Conservation (phyloP, 2,329 filamentous ascomycete species). For the Endoconidiophora polonica region DNA sequence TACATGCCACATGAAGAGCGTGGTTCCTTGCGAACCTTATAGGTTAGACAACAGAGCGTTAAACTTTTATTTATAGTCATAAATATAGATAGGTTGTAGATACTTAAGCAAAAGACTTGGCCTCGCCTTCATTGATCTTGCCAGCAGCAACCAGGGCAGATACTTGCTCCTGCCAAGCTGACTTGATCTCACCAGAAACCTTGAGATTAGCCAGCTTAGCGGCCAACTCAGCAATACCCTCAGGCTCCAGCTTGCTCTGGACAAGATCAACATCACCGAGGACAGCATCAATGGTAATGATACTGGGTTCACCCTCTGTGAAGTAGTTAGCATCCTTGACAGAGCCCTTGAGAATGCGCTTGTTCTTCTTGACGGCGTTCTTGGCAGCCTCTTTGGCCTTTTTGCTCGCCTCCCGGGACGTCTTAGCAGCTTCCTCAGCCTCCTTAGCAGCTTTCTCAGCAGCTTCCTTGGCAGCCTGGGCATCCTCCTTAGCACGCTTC, state of each 20-base stretch:
- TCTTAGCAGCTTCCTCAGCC: conserved; percentile 74
- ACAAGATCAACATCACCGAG: conserved; percentile 74
- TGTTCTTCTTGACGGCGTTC: conserved; percentile 99
- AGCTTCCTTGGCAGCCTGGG: conserved; percentile 65
- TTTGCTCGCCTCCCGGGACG: conserved; percentile 66
- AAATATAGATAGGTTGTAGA: too few relatives aligned
- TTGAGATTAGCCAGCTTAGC: conserved; percentile 65
- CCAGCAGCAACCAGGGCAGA: conserved; percentile 63
- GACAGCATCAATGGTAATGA: conserved; percentile 64
- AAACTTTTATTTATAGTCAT: too few relatives aligned
- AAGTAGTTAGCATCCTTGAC: conserved; percentile 99
- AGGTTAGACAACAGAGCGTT: too few relatives aligned
- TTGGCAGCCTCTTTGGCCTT: conserved; percentile 98
- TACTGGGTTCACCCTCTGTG: conserved; percentile 50
- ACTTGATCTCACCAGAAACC: conserved; percentile 71
- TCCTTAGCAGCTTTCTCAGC: conserved; percentile 67
- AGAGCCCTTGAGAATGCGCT: conserved; percentile 82
- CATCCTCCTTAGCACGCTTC: conserved; percentile 74
- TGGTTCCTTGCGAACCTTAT: too few relatives aligned
- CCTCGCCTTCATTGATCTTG: conserved; percentile 72
- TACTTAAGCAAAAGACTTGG: conserved; percentile 41
- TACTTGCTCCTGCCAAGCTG: conserved; percentile 61
- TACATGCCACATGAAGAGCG: neutral
- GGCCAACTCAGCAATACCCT: conserved; percentile 75
- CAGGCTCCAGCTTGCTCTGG: conserved; percentile 74